Evolutionary conservation across 1,139 yeast genomes (phyloP).

Genomic region (Magnusiomyces sp.): DNA sequence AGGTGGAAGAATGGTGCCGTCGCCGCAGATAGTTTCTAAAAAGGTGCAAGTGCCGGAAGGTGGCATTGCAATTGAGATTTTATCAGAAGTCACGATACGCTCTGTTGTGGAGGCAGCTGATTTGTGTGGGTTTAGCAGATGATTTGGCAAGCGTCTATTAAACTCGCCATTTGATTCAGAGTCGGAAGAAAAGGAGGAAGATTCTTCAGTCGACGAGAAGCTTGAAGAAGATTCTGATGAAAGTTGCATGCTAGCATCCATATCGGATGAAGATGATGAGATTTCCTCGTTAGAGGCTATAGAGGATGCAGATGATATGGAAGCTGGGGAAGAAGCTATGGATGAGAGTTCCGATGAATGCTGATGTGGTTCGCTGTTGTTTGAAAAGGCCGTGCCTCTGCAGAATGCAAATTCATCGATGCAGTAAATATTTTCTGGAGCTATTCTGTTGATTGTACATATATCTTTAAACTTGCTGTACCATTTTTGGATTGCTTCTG

Average conservation of each 20-base stretch:
- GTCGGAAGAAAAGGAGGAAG: background rate
- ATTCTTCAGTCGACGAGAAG: too few relatives aligned
- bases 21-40: background rate
- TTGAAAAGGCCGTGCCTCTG: conserved; percentile 5
- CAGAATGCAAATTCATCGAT: conserved; percentile 12
- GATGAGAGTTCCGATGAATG: too few relatives aligned
- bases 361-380: too few relatives aligned
- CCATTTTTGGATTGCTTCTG: conserved; percentile 11
- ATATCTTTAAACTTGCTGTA: conserved; percentile 9
- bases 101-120: conserved; percentile 2
- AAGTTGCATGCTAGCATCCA: too few relatives aligned
- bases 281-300: too few relatives aligned
- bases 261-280: too few relatives aligned
- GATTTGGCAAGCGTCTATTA: too few relatives aligned
- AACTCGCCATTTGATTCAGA: background rate
- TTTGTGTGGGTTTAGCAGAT: background rate
- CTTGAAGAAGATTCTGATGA: too few relatives aligned
- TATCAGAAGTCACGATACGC: background rate
- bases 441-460: conserved; percentile 8
- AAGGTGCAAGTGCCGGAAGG: background rate
- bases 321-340: too few relatives aligned
- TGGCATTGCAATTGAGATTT: background rate
- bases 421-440: conserved; percentile 11
- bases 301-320: too few relatives aligned
- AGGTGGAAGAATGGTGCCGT: background rate